Evolutionary conservation across 345 rosid species (phyloP), one percentile per base, ranked within the genome.

Genomic region (Geranium brycei): DNA sequence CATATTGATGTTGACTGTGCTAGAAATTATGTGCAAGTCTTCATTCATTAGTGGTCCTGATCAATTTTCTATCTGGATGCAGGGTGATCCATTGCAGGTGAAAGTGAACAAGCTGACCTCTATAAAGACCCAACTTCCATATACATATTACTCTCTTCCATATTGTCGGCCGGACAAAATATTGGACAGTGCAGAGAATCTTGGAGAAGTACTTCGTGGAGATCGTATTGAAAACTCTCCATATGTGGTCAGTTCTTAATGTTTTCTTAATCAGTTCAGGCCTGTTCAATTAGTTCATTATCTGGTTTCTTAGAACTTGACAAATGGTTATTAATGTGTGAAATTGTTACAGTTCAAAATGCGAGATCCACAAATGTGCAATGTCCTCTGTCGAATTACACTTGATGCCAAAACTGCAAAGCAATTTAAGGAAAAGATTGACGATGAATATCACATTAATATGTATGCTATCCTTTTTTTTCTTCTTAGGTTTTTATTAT

Each of bases 191-290:
- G 83, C 98, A 28, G 98, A 91, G 81, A 91, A 91, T 80, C 98
- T 91, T 60, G 96, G 98, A 31, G 98, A 91, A 81, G 98, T 91
- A 15, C 96, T 91, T 61, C 98, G 98, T 6, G 98, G 98, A 60
- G 98, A 91, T 71, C 91, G 96, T 2, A 91, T 91, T 19, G 98
- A 91, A 40, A 91, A 91, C 76, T 88, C 98, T 3, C 85, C 91
- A 62, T 91, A 79, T 67, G 82, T 70, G 83, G 98, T 89, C 61
- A 69, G 85, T 82, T 63, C 19, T 55, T 35, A 59, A 8, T 47
- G 15, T 28, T 28, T 59, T 38, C 51, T 18, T 53, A 55, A 59
- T 51, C 13, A 15, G 28, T 19, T 17, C 57, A 17, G 41, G 7
- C 5, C 41, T 7, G 7, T 35, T 35, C 41, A 35, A 35, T 35